Base-by-base conservation (phyloP, 73 alveolate genomes). In the Stentor coeruleus region DNA sequence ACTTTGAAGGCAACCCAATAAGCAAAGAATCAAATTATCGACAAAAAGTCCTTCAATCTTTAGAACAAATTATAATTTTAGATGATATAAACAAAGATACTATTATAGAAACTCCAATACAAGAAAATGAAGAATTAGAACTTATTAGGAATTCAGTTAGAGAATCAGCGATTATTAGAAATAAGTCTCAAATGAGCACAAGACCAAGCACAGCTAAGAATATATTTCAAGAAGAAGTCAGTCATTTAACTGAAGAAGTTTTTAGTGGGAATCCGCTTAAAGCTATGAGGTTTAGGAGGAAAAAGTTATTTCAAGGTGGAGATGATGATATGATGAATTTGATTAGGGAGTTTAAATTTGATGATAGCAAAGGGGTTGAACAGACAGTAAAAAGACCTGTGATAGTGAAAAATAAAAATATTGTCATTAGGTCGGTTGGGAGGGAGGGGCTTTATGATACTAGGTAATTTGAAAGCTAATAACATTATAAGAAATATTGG, bases 191-290 rank as follows among this genome's bases (percentile, higher is more conserved):
- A 33, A 66, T 66, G 20, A 20, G 20, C 66, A 11, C 66, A 11
- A 37, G 79, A 1, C 39, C 79, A 66, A 66, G 33, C n/a, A 66
- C 40, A 37, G 79, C 36, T 28, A 66, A 66, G 11, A 20, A 20
- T 40, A 66, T 66, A 28, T 66, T 66, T 33, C 11, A 20, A 26
- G 79, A 66, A 28, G 79, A 20, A 0, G 36, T 33, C n/a, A 66
- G 79, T 31, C 79, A 66, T 40, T 31, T 66, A 33, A 75, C 83
- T 20, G 83, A 75, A 75, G 83, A 40, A 75, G 30, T 39, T 33
- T 75, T 75, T 38, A 40, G 28, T n/a, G 83, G 83, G 38, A 75
- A 75, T 38, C 83, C 83, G 28, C 0, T 75, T 37, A 75, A 75
- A 75, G 83, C 83, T 14, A 39, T 75, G 72, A 31, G 83, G 39